These are phyloP conservation scores for Candida chauliodis DNA, from an alignment of 805 yeast species.

Conservation along the genomic window DNA sequence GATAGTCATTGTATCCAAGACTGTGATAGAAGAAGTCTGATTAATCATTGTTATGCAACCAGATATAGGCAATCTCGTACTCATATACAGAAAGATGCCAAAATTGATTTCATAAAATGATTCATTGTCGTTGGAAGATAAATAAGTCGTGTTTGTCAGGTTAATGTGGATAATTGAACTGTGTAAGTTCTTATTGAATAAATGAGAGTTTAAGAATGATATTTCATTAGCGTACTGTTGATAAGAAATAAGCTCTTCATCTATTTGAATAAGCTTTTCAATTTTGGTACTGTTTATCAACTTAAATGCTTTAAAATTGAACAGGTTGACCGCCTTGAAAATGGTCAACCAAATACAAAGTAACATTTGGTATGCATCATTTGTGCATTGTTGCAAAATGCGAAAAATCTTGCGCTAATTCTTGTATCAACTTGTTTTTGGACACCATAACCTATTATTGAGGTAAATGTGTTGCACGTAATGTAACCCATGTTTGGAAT, in stretches of 20 bases:
- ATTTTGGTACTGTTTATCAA: neutral
- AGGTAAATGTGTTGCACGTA: too few relatives aligned
- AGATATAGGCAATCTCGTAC: neutral
- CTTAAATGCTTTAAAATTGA: neutral
- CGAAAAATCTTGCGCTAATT: too few relatives aligned
- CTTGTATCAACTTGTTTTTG: too few relatives aligned
- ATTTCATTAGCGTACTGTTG: neutral
- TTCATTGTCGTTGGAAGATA: neutral
- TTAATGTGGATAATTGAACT: slow-evolving; percentile 1
- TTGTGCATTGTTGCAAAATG: too few relatives aligned
- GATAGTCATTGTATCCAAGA: neutral
- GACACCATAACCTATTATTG: too few relatives aligned
- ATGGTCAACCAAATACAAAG: too few relatives aligned
- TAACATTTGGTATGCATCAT: too few relatives aligned
- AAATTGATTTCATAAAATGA: neutral
- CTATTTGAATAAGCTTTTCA: neutral
- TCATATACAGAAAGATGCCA: neutral
- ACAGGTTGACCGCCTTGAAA: neutral
- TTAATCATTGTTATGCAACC: neutral
- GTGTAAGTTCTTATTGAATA: neutral
- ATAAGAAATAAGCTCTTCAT: neutral
- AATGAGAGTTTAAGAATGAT: neutral
- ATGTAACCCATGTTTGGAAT: too few relatives aligned
- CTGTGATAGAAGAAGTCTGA: neutral
- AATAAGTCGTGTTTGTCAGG: slow-evolving; percentile 1